Percentiles rank a stretch among this genome's conserved stretches.
These are phyloP conservation scores for Yarrowia sp. DNA, from an alignment of 805 yeast species.

Conservation along the genomic window DNA sequence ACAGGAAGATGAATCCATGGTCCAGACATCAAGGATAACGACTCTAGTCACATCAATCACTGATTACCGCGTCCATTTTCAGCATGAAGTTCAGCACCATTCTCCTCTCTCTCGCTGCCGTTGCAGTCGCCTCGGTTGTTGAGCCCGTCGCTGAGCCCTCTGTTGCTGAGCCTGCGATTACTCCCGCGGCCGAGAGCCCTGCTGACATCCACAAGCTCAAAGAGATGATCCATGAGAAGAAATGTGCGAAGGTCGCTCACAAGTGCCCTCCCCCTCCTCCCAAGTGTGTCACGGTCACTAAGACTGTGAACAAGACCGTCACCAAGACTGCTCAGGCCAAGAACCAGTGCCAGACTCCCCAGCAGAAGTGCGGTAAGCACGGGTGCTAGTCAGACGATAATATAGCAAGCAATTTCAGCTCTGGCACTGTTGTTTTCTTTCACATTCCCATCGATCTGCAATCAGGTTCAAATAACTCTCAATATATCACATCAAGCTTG, in stretches of 20 bases:
- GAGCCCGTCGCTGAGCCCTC: conserved; percentile 1
- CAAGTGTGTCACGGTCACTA: not conserved
- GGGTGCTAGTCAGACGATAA: no score
- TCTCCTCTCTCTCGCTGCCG: not conserved
- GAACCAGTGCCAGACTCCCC: conserved; percentile 3
- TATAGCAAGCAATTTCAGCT: no score
- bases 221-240: conserved; percentile 11
- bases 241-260: conserved; percentile 1
- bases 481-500: not conserved
- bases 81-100: conserved; percentile 2
- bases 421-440: no score
- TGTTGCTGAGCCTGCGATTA: not conserved
- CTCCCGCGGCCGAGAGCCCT: not conserved
- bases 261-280: conserved; percentile 16
- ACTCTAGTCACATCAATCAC: not conserved
- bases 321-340: conserved; percentile 12
- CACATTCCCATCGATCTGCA: not conserved
- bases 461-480: not conserved
- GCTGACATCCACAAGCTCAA: conserved; percentile 6
- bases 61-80: no score
- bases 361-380: not conserved
- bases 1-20: not conserved
- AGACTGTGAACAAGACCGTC: conserved; percentile 12
- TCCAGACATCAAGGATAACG: not conserved
- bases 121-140: conserved; percentile 9